A percentile compares a stretch with the other conserved stretches of the same genome.
Evolutionary conservation across 306 rosid species (phyloP).

Genomic region (Urtica urens): DNA sequence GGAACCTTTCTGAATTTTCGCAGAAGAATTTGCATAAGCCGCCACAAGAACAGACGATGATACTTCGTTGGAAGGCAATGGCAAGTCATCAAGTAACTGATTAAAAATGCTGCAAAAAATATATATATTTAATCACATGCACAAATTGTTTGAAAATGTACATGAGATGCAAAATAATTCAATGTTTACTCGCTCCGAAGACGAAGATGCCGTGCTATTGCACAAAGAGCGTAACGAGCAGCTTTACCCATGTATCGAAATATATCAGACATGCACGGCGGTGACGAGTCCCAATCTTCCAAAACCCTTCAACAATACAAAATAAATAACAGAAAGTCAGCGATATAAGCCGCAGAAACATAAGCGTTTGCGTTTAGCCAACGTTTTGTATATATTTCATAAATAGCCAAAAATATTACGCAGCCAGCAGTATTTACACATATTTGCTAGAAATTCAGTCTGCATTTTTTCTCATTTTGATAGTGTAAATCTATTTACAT

Average conservation of each 20-base stretch:
- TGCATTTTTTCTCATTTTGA: no score
- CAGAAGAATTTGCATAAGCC: slow-evolving; percentile 39
- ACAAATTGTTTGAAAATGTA: slow-evolving; percentile 1
- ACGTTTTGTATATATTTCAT: no score
- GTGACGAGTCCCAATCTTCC: slow-evolving; percentile 93
- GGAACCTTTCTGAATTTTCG: slow-evolving; percentile 66
- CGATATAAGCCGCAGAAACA: not conserved
- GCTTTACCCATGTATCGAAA: slow-evolving; percentile 97
- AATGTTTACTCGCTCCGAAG: slow-evolving; percentile 85
- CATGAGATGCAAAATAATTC: slow-evolving; percentile 14
- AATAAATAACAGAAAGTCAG: not conserved
- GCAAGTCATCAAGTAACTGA: slow-evolving; percentile 88
- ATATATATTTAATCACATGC: no score
- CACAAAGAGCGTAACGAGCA: slow-evolving; percentile 62
- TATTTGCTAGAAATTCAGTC: no score
- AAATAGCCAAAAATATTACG: no score
- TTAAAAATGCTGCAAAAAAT: slow-evolving; percentile 66
- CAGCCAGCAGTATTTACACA: no score
- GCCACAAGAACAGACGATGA: slow-evolving; percentile 90
- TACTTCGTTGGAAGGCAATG: slow-evolving; percentile 74
- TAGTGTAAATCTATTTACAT: no score
- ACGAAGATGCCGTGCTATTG: slow-evolving; percentile 89
- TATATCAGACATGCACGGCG: slow-evolving; percentile 85
- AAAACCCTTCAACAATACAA: slow-evolving; percentile 53
- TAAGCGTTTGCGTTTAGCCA: no score